Evolutionary conservation across 192 early-diverging fungal genomes (phyloP).

Genomic region (Gryganskiella cystojenkinii): DNA sequence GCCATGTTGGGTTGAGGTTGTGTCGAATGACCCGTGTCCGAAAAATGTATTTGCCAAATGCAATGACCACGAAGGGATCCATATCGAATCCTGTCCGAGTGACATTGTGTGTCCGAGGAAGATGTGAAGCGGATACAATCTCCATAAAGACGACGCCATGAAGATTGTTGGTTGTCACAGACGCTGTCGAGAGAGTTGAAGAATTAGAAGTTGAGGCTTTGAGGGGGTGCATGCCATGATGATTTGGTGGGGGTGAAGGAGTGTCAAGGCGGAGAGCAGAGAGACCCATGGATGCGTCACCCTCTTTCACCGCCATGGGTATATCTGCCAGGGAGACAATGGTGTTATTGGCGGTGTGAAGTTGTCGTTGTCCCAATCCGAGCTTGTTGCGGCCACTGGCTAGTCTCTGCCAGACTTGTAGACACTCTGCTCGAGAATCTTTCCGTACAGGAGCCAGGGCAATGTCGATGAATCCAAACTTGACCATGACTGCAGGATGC

Average conservation of each 20-base stretch:
- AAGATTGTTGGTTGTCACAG: slow-evolving; percentile 3
- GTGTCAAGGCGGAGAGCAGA: slow-evolving; percentile 23
- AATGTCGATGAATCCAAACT: slow-evolving; percentile 45
- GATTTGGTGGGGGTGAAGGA: slow-evolving; percentile 33
- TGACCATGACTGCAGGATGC: slow-evolving; percentile 22
- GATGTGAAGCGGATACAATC: slow-evolving; percentile 45
- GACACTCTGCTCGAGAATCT: slow-evolving; percentile 14
- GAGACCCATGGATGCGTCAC: slow-evolving; percentile 27
- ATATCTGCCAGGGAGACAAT: slow-evolving; percentile 32
- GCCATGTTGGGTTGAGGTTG: slow-evolving; percentile 79
- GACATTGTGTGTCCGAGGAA: slow-evolving; percentile 41
- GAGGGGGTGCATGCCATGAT: too few species aligned
- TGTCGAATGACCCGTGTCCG: slow-evolving; percentile 74
- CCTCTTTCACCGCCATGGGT: slow-evolving; percentile 27
- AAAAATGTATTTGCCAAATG: slow-evolving; percentile 77
- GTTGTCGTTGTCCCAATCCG: slow-evolving; percentile 40
- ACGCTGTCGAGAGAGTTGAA: slow-evolving; percentile 10
- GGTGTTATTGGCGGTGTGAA: slow-evolving; percentile 18
- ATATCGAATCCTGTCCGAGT: slow-evolving; percentile 75
- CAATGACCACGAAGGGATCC: slow-evolving; percentile 85
- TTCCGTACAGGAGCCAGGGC: slow-evolving; percentile 17
- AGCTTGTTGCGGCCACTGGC: slow-evolving; percentile 46
- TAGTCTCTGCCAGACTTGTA: slow-evolving; percentile 19
- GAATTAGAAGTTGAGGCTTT: slow-evolving; percentile 24
- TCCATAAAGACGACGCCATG: slow-evolving; percentile 55